Base-by-base conservation (phyloP, 225 moss, liverwort and hornwort genomes). In the Straminergon stramineum region DNA sequence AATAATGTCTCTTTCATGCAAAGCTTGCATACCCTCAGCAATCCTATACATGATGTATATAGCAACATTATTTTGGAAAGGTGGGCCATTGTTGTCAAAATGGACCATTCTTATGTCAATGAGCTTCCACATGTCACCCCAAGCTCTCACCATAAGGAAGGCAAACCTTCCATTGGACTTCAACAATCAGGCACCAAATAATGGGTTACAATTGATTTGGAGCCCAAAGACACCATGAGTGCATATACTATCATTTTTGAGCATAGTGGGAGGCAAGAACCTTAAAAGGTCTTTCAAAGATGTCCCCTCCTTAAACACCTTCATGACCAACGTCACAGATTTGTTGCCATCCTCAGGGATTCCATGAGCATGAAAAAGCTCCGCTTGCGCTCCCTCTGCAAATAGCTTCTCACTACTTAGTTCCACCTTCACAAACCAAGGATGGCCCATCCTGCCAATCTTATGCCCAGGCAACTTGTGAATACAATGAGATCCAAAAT, bases 391-490 rank as follows among this genome's bases (percentile, higher is more conserved):
- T 83, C 90, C 90, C 60, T 83, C 58, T 15, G 87, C 87, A 76
- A 83, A 68, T 32, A 68, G 48, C 39, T 66, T 86, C 48, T 51
- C 62, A 26, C 43, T 19, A 20, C 24, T 87, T 15, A 43, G 37
- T 24, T 56, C 37, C 0, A 57, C 2, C 13, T 48, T n/a, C 22
- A 9, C 1, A 22, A 14, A 1, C 6, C 0, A 0, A 9, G 41
- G 41, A 69, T 35, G 35, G 3, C 34, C 34, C 74, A 45, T 21
- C 21, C 0, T 24, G 11, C 2, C 41, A 6, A 4, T 2, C 31
- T 41, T 15, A 20, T 10, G 4, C 2, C 0, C 2, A 39, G 71
- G 57, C 41, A 13, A 13, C 10, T 71, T n/a, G 4, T 32, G 11
- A 1, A 15, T 5, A 23, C 1, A 13, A 21, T 45, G 7, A 13